Evolutionary conservation across 148 eudicot species (phyloP).

Genomic region (Vaccinium darrowii): DNA sequence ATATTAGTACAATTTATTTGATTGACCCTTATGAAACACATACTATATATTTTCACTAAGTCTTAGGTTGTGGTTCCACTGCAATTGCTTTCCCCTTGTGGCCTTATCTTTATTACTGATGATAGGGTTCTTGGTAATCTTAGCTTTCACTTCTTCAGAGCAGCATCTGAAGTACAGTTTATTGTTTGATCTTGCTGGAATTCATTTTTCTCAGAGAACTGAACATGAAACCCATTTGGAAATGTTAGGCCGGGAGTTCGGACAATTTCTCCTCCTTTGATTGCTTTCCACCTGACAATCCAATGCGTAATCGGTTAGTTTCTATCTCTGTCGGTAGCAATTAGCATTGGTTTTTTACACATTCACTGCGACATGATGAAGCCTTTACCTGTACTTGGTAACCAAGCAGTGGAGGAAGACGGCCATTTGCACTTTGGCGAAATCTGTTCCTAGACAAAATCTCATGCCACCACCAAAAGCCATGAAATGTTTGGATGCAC

Average conservation of each 20-base stretch:
- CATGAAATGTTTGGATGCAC: conserved; percentile 77
- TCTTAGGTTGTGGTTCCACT: no score
- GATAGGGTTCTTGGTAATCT: no score
- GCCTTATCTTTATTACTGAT: no score
- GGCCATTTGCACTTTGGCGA: conserved; percentile 77
- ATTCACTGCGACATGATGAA: background rate
- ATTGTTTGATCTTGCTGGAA: background rate
- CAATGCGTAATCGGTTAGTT: conserved; percentile 9
- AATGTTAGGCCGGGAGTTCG: conserved; percentile 79
- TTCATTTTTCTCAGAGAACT: conserved; percentile 30
- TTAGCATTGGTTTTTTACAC: background rate
- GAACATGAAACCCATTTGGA: conserved; percentile 67
- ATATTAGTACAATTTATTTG: no score
- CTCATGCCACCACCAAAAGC: conserved; percentile 93
- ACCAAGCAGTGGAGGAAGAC: conserved; percentile 67
- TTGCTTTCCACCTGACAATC: conserved; percentile 50
- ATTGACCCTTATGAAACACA: no score
- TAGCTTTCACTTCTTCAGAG: no score
- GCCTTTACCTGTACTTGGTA: conserved; percentile 70
- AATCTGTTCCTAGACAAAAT: conserved; percentile 82
- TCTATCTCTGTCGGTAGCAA: background rate
- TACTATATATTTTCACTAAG: no score
- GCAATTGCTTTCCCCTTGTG: no score
- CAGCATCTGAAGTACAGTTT: background rate
- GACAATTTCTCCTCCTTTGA: conserved; percentile 65